Evolutionary conservation across 495 filamentous ascomycete genomes (phyloP), one percentile per base, ranked within the genome.

Genomic region (Pseudotulostoma volvatum): DNA sequence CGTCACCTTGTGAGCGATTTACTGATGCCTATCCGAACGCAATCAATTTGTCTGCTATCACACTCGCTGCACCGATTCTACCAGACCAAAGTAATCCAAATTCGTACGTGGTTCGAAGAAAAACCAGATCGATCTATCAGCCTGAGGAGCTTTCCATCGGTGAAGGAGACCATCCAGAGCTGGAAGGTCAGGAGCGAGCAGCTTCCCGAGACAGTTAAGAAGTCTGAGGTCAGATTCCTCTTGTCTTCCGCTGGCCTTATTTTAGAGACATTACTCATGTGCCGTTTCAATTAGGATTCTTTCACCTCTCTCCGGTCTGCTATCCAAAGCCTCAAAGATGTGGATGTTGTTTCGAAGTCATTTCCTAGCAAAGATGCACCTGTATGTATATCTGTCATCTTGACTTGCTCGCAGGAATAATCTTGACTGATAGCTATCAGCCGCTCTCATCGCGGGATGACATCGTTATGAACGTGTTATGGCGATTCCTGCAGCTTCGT

Each of bases 401-500:
- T 41, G 17, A 14, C 23, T 28, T n/a, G 9, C 17, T 31, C 19
- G 15, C 7, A 28, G 16, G 20, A 34, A 34, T 8, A n/a, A 39
- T 16, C 5, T 31, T 34, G 15, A 28, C 23, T 28, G 5, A 28
- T 28, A 28, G 5, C 23, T 28, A 11, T 11, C 30, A 67, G 63
- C 35, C 38, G 14, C 34, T 65, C 11, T 61, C 58, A 23, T 68
- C 70, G n/a, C 66, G 71, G 41, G 67, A 79, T n/a, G 72, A 93
- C 45, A 71, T 96, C 34, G 56, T 78, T 8, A 72, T 74, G 14
- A 83, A 94, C 50, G 72, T 79, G 2, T 57, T 84, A 35, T 93
- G 84, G 79, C 74, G 84, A 31, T 88, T 93, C 55, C 63, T 96
- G 19, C 84, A 95, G 53, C 64, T 96, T 31, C 78, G 87, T 34